Evolutionary conservation across 106 monocot genomes (phyloP).

Genomic region (Dendrobium officinale): DNA sequence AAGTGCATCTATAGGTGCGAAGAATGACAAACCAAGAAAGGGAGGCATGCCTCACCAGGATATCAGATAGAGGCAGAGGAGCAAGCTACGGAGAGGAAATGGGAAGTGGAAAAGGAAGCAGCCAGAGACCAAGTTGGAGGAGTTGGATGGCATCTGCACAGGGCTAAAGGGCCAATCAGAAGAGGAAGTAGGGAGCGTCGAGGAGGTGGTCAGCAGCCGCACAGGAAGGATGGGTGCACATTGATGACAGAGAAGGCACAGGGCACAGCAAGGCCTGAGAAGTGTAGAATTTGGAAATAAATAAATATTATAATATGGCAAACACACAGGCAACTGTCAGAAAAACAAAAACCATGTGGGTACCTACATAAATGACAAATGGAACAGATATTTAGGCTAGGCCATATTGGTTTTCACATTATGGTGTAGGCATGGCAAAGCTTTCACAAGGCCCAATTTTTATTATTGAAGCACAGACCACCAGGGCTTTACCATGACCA

Average conservation of each 20-base stretch:
- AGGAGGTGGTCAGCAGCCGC: neutral
- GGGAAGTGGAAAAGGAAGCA: neutral
- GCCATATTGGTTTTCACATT: neutral
- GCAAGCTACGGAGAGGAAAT: neutral
- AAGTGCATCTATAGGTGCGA: neutral
- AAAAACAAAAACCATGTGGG: neutral
- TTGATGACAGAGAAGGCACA: neutral
- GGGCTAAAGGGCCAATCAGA: neutral
- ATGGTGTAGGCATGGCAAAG: neutral
- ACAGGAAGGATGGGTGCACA: neutral
- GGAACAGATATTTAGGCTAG: neutral
- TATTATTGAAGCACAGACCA: neutral
- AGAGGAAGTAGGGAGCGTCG: neutral
- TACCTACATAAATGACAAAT: neutral
- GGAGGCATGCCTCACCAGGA: conserved; percentile 1
- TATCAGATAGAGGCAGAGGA: neutral
- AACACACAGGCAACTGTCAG: neutral
- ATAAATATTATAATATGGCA: neutral
- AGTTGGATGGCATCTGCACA: neutral
- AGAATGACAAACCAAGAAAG: neutral
- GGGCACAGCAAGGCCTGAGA: conserved; percentile 2
- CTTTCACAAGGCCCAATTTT: neutral
- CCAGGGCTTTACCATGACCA: neutral
- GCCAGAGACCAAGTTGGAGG: neutral
- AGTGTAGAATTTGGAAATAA: neutral